These are phyloP conservation scores for Synchytrium microbalum DNA, from an alignment of 371 early-diverging fungal genomes.

Conservation along the genomic window DNA sequence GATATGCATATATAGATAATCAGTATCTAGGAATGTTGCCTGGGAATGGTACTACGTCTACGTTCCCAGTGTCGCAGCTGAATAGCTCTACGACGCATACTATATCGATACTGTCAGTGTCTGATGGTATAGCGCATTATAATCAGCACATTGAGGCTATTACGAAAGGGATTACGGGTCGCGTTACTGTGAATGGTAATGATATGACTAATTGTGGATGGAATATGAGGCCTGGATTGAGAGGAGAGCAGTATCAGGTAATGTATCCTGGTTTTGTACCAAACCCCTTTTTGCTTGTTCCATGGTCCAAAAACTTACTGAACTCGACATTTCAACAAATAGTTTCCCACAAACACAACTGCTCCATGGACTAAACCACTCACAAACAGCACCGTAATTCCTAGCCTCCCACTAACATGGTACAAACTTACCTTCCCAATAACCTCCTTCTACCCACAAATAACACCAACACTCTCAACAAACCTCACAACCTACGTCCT, in stretches of 20 bases:
- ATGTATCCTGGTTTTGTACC: no score
- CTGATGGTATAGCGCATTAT: slow-evolving; percentile 35
- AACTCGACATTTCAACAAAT: no score
- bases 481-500: slow-evolving; percentile 20
- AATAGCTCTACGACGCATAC: background rate
- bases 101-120: slow-evolving; percentile 26
- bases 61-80: background rate
- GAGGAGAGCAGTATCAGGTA: slow-evolving; percentile 17
- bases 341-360: background rate
- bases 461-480: slow-evolving; percentile 1
- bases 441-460: slow-evolving; percentile 5
- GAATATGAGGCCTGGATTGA: slow-evolving; percentile 29
- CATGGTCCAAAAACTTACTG: no score
- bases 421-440: slow-evolving; percentile 16
- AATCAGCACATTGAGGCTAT: slow-evolving; percentile 27
- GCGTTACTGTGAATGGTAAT: slow-evolving; percentile 23
- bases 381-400: background rate
- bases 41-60: background rate
- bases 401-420: slow-evolving; percentile 15
- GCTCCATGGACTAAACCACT: background rate
- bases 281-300: no score
- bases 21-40: background rate
- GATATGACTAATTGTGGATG: slow-evolving; percentile 35
- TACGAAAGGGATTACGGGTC: slow-evolving; percentile 32
- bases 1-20: slow-evolving; percentile 6